Base-by-base conservation (phyloP, 805 yeast genomes). In the Candida suzukii region DNA sequence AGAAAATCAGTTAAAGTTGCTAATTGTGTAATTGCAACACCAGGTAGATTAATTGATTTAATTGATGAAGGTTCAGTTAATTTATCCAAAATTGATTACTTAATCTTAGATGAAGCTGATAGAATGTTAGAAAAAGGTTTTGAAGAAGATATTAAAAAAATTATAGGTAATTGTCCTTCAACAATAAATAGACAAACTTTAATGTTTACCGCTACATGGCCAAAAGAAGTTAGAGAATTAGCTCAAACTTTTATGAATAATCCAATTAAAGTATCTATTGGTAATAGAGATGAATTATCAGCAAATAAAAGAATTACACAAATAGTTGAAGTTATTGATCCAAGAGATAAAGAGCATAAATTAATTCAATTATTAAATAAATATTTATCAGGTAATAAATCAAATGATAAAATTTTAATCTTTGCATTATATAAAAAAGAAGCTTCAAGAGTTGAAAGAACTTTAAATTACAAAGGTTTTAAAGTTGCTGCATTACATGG, bases 121-220 rank as follows among this genome's bases (percentile, higher is more conserved):
- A 78, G 99, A 68, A 91, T 93, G 98, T 75, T 93, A 45, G 99
- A 93, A 63, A 93, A 86, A 64, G 99, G 99, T 29, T 93, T 93
- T 56, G 98, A 95, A 66, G 95, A 91, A 60, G 99, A 91, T 64
- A 91, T 93, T 58, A 88, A 85, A 60, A 71, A 74, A 48, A 88
- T 93, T 49, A 78, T 93, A 58, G 75, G 82, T 36, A 67, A 70
- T 43, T 73, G 87, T 14, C 68, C 74, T 20, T 31, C 46, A 6
- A 40, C 41, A 17, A 41, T 26, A 46, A 54, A 72, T 24, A 73
- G 98, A 67, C 98, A 91, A 65, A 93, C 99, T 0, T 72, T 93
- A 48, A 93, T 93, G 98, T 93, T 93, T 66, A 91, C 99, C 10
- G 99, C 99, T n/a, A 93, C 99, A 1, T 93, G 99, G 99, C 99